A percentile compares a stretch with the other conserved stretches of the same genome.
These are phyloP conservation scores for Acanthamoeba triangularis DNA, from an alignment of 208 protist genomes.

Conservation along the genomic window DNA sequence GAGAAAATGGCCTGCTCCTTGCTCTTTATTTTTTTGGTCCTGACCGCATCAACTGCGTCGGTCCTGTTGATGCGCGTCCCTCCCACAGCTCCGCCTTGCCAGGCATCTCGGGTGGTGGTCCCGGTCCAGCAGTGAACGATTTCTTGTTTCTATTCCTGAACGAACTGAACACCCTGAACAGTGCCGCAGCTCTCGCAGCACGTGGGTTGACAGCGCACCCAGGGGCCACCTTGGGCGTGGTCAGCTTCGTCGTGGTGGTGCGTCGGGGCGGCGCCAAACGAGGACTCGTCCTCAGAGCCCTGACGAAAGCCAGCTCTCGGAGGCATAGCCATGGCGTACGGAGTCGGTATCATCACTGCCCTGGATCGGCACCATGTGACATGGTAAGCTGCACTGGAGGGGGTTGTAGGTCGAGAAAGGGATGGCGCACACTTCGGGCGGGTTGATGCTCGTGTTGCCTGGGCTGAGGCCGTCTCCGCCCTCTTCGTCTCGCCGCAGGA, in stretches of 20 bases:
- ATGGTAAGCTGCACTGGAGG: neutral
- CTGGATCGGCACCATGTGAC: neutral
- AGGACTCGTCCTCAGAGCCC: neutral
- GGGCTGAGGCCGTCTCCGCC: neutral
- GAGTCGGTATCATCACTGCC: neutral
- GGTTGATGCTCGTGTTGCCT: constrained; percentile 17
- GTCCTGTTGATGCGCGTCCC: too few relatives aligned
- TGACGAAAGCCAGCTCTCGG: neutral
- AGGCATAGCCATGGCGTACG: neutral
- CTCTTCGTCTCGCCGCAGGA: neutral
- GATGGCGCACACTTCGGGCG: neutral
- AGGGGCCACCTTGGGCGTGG: too few relatives aligned
- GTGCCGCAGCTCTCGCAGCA: too few relatives aligned
- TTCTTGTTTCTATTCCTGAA: too few relatives aligned
- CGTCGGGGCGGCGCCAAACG: neutral
- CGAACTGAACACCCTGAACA: too few relatives aligned
- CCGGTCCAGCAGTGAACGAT: too few relatives aligned
- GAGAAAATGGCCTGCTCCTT: neutral
- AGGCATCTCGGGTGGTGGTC: too few relatives aligned
- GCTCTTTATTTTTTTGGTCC: too few relatives aligned
- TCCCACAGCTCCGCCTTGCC: too few relatives aligned
- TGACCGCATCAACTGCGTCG: too few relatives aligned
- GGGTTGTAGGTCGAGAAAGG: neutral
- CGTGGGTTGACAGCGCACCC: too few relatives aligned
- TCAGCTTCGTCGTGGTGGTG: too few relatives aligned